phyloP scores from a whole-genome alignment of 306 rosid genomes.

The Astragalus membranaceus region DNA sequence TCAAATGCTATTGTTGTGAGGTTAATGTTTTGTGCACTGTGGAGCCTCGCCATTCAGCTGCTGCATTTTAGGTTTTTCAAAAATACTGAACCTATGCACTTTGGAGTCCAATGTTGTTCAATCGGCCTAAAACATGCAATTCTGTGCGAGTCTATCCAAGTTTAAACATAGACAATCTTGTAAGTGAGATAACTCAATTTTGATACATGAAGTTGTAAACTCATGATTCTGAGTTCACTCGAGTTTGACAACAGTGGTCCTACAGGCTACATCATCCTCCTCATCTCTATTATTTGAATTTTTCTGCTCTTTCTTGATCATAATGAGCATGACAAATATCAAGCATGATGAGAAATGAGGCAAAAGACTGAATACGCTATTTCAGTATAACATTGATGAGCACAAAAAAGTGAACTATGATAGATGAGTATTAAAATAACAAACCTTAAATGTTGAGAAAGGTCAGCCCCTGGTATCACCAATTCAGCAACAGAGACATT shows the following conservation, averaged over 20 bases:
- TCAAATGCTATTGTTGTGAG: background rate
- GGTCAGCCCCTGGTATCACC: conserved; percentile 75
- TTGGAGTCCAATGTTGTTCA: background rate
- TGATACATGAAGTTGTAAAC: background rate
- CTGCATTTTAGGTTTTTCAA: background rate
- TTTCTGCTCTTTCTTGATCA: conserved; percentile 3
- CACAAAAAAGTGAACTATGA: background rate
- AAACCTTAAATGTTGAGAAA: conserved; percentile 70
- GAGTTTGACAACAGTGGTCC: background rate
- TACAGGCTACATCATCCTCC: background rate
- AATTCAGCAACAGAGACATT: conserved; percentile 74
- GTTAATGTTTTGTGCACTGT: background rate
- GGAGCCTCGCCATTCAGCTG: background rate
- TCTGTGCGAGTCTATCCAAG: background rate
- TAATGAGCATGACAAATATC: conserved; percentile 4
- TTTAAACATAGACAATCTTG: background rate
- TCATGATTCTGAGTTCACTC: background rate
- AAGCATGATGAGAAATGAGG: conserved; percentile 2
- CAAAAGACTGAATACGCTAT: background rate
- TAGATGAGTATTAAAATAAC: conserved; percentile 9
- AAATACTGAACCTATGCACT: too few relatives aligned
- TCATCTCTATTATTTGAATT: background rate
- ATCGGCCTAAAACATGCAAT: background rate
- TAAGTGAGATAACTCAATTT: background rate
- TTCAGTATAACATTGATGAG: conserved; percentile 6